phyloP scores from a whole-genome alignment of 2,329 filamentous ascomycete genomes.

The Leptodontidium sp. region DNA sequence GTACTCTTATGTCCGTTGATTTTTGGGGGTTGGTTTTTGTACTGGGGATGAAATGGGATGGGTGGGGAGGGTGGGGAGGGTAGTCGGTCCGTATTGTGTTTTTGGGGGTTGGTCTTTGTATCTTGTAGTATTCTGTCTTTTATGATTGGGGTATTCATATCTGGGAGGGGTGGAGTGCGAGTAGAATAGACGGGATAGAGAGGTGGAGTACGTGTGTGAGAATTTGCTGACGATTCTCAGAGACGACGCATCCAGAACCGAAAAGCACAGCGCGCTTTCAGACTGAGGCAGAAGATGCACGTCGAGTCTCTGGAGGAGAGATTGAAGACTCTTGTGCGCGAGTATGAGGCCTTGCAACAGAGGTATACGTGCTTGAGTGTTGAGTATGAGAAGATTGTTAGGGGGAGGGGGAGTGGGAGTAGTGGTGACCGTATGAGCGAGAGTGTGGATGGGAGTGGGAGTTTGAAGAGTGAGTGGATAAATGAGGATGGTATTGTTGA shows the following conservation, averaged over 20 bases:
- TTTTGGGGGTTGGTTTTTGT: too few species aligned
- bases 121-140: too few species aligned
- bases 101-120: too few species aligned
- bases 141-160: too few species aligned
- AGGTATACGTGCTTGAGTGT: constrained; percentile 18
- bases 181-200: too few species aligned
- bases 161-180: too few species aligned
- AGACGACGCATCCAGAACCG: constrained; percentile 26
- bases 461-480: too few species aligned
- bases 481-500: too few species aligned
- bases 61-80: too few species aligned
- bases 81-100: too few species aligned
- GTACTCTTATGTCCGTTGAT: too few species aligned
- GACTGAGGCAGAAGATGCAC: constrained; percentile 23
- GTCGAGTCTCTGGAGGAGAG: constrained; percentile 22
- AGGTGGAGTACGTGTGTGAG: neutral
- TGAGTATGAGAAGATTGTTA: constrained; percentile 11
- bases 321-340: constrained; percentile 9
- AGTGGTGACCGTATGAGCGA: neutral
- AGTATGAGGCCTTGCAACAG: constrained; percentile 25
- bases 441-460: neutral
- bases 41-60: too few species aligned
- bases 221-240: neutral
- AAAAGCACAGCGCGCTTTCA: constrained; percentile 26
- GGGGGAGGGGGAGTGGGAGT: neutral